Evolutionary conservation across 805 yeast genomes (phyloP), one percentile per base, ranked within the genome.

Genomic region (Kazachstania bromeliacearum): DNA sequence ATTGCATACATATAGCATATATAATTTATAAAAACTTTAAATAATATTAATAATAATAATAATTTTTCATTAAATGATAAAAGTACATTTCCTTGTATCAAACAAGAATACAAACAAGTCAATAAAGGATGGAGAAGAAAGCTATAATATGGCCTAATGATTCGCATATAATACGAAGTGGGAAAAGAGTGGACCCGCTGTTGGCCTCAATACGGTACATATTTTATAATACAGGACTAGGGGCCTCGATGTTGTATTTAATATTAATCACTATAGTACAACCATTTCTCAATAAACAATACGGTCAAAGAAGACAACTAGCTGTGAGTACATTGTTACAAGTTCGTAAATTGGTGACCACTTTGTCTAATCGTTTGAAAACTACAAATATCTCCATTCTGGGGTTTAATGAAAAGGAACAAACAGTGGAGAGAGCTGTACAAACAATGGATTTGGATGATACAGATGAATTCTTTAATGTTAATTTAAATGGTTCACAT

Each of bases 381-480:
- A 39, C 34, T 19, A 59, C 69, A 0, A 69, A 75, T 4, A 47
- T 63, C 3, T 62, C 69, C n/a, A 62, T 62, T 8, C 49, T 69
- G 10, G 68, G 64, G 16, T 64, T 64, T 42, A 65, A 64, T 26
- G 67, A 63, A 19, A 47, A 47, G 16, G 43, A 56, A 17, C 58
- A 62, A 34, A 55, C 62, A 7, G 37, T 52, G 10, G 59, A 55
- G 13, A 42, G 53, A 18, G 45, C 46, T 13, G 50, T 51, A 4
- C 62, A 57, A 38, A 55, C 60, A 5, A 14, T 57, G 51, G 27
- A 29, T 5, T 51, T 58, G 13, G 45, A 36, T 9, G 40, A 31
- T 24, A 29, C 17, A 12, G 34, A 34, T 0, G 59, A 48, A 21
- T 15, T 13, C 12, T 10, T 28, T 7, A 28, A 7, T 15, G 13